Base-by-base conservation (phyloP, 192 early-diverging fungal genomes). In the Backusella circina region DNA sequence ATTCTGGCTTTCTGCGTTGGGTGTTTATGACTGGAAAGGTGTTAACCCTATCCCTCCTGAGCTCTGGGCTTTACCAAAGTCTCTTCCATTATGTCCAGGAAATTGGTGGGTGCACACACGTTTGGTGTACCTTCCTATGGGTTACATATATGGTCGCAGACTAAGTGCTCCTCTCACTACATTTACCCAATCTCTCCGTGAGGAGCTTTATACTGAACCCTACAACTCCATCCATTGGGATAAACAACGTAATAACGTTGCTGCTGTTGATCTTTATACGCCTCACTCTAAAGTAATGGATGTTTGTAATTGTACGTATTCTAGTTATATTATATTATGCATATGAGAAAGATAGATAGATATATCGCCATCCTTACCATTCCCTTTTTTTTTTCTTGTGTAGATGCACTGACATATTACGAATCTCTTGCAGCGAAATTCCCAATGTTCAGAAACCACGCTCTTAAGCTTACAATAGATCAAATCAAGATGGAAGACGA, bases 41-140 rank as follows among this genome's bases (percentile, higher is more conserved):
- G 90, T 97, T 85, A 98, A 98, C 77, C 95, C 97, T 54, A 84
- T 99, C 44, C 96, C 96, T 5, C 95, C 97, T 5, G 98, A 99
- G 83, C 88, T 98, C 12, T 95, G 92, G 95, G 80, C 95, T 15
- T 79, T 99, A 8, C 98, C 98, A 1, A 76, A 95, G 39, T 30
- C 82, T 5, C 31, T 95, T 21, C 97, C 98, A 23, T 69, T 99
- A 31, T 92, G 94, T 50, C 94, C 98, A 7, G 95, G 92, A 32
- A 88, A 93, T 41, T 95, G 92, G 92, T 99, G 98, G 98, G 90
- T 93, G 54, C 98, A 99, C 80, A 93, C 94, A 10, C 91, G 98
- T 21, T 84, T 88, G 64, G 96, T 98, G 12, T 98, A 97, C 81
- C 85, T 99, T n/a, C 93, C 93, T 70, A 99, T 99, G 97, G 86